A percentile compares a stretch with the other conserved stretches of the same genome.
These are phyloP conservation scores for Solanum etuberosum DNA, from an alignment of 257 asterid species.

Conservation along the genomic window DNA sequence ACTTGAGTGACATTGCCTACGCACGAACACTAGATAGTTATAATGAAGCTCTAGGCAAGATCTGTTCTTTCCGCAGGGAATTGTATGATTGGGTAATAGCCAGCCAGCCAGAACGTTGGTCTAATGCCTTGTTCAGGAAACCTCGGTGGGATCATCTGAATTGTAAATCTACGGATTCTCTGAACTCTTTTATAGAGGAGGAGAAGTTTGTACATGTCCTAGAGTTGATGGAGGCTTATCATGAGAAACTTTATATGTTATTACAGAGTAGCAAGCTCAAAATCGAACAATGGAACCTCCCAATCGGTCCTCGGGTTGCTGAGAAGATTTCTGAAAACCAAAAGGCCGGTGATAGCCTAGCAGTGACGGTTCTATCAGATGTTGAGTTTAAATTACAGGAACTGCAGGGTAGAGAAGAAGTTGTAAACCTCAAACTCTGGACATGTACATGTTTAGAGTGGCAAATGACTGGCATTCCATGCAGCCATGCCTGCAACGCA, in stretches of 20 bases:
- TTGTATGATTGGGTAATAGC: neutral
- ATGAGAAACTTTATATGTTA: neutral
- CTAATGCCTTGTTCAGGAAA: conserved; percentile 4
- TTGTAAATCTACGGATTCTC: conserved; percentile 4
- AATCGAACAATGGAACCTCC: neutral
- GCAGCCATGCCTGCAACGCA: neutral
- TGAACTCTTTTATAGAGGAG: conserved; percentile 7
- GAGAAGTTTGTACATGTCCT: neutral
- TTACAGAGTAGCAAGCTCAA: neutral
- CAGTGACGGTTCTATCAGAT: neutral
- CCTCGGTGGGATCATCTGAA: conserved; percentile 7
- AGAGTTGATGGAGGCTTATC: conserved; percentile 8
- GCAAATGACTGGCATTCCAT: conserved; percentile 5
- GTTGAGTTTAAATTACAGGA: neutral
- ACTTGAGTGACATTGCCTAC: neutral
- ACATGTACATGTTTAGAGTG: conserved; percentile 5
- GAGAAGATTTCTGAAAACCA: neutral
- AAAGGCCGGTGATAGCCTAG: neutral
- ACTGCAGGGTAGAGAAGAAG: neutral
- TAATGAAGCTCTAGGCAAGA: neutral
- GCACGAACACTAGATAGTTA: neutral
- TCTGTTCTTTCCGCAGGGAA: neutral
- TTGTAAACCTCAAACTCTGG: conserved; percentile 1
- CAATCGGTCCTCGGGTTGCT: neutral
- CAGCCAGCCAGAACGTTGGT: conserved; percentile 4